Base-by-base conservation (phyloP, 2,329 filamentous ascomycete species). In the Phyllachora maydis region DNA sequence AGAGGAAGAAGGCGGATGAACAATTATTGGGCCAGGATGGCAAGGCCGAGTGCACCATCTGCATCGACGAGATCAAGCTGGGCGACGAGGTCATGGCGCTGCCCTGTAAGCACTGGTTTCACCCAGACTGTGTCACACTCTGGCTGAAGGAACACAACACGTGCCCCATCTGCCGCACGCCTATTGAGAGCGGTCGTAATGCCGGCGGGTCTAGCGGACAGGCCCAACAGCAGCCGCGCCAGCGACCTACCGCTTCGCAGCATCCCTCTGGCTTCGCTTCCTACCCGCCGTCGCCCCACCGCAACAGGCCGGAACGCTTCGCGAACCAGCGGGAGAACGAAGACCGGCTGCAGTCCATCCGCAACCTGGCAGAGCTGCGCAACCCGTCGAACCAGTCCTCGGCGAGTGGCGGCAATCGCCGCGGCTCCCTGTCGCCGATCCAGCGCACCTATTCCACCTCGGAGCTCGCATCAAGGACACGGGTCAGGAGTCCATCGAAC, bases 91-190 rank as follows among this genome's bases (percentile, higher is more conserved):
- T 85, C 4, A 65, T 76, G 0, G 61, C 72, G 21, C 49, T 98
- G 23, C 82, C 82, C 0, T 98, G 88, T 49, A 74, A 68, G 28
- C 88, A 98, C 41, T 92, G 81, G 79, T 95, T 92, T 43, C 85
- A 93, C 39, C 71, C 72, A 28, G 55, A 65, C 14, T 95, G 85
- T 37, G 76, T 88, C 16, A 60, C 68, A 13, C 57, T 76, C 23
- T 95, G 85, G 85, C 51, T 95, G 24, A 66, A 64, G 36, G 77
- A 91, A 46, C 83, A 93, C 46, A 82, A 93, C 37, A 92, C 83
- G 0, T 95, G 85, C 37, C 85, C 85, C 2, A 73, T 82, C 25
- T 85, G 77, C 40, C 63, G 77, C 18, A 62, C 62, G 10, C 43
- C 63, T 3, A 59, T 68, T 18, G 59, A 64, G 32, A 47, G 43